Conservation (phyloP, 1,284 basidiomycete species). For the Leccinum pachyderme region DNA sequence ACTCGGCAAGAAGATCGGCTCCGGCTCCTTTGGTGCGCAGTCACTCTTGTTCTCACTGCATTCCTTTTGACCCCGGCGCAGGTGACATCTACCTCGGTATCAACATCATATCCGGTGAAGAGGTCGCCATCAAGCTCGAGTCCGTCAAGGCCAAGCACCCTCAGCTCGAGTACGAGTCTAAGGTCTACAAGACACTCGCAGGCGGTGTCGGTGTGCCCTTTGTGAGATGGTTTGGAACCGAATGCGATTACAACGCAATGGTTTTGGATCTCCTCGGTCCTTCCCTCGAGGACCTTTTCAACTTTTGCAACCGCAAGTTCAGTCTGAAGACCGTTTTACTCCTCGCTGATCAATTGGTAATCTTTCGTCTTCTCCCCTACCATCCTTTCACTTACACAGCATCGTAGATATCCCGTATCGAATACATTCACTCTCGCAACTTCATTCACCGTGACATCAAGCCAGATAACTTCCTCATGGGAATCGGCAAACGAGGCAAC, state of each 20-base stretch:
- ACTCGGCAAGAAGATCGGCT: slow-evolving; percentile 99
- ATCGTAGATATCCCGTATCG: slow-evolving; percentile 91
- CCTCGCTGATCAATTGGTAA: slow-evolving; percentile 93
- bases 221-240: slow-evolving; percentile 97
- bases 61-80: slow-evolving; percentile 30
- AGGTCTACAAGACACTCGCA: slow-evolving; percentile 96
- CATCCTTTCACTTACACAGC: background rate
- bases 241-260: slow-evolving; percentile 99
- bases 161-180: slow-evolving; percentile 99
- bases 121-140: slow-evolving; percentile 99
- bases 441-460: slow-evolving; percentile 99
- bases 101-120: slow-evolving; percentile 99
- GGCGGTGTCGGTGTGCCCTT: slow-evolving; percentile 99
- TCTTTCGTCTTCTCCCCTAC: slow-evolving; percentile 24
- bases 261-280: slow-evolving; percentile 97
- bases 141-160: slow-evolving; percentile 99
- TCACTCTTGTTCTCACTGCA: background rate
- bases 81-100: slow-evolving; percentile 99
- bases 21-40: slow-evolving; percentile 91
- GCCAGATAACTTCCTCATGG: slow-evolving; percentile 99
- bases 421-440: slow-evolving; percentile 99
- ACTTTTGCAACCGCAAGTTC: slow-evolving; percentile 99
- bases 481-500: slow-evolving; percentile 98
- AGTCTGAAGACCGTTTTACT: slow-evolving; percentile 96
- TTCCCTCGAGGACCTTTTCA: slow-evolving; percentile 98